Conservation (phyloP, 306 rosid genomes). For the Cajanus cajan region DNA sequence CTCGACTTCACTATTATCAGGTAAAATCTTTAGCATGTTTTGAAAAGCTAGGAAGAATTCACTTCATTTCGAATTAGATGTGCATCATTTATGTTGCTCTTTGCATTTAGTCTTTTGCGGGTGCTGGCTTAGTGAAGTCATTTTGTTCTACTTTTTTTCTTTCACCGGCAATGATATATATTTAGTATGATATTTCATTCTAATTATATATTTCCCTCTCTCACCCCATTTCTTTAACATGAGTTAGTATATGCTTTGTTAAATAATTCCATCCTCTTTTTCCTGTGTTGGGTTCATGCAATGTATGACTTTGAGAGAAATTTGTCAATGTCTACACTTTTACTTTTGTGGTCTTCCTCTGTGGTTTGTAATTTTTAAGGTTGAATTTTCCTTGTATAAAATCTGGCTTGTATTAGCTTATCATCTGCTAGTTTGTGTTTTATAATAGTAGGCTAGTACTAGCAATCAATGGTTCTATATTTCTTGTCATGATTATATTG, state of each 20-base stretch:
- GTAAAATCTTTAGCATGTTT: conserved; percentile 34
- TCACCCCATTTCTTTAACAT: not conserved
- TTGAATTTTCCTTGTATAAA: not conserved
- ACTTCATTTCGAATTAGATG: conserved; percentile 12
- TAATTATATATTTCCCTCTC: not conserved
- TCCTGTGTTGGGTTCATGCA: not conserved
- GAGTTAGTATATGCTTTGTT: not conserved
- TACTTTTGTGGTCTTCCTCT: not conserved
- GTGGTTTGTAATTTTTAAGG: not conserved
- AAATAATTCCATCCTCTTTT: not conserved
- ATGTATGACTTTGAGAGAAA: not conserved
- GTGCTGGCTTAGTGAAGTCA: not conserved
- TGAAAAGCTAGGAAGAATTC: not conserved
- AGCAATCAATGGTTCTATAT: not conserved
- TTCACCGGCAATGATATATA: not conserved
- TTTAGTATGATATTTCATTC: not conserved
- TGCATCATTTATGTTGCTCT: not conserved
- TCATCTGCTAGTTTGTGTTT: not conserved
- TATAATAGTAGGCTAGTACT: not conserved
- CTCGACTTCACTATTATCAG: conserved; percentile 76
- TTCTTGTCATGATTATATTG: conserved; percentile 35
- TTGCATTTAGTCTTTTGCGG: not conserved
- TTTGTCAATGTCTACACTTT: not conserved
- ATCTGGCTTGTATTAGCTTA: not conserved
- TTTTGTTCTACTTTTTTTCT: not conserved